Conservation (phyloP, 192 early-diverging fungal species). For the Coemansia sp. region DNA sequence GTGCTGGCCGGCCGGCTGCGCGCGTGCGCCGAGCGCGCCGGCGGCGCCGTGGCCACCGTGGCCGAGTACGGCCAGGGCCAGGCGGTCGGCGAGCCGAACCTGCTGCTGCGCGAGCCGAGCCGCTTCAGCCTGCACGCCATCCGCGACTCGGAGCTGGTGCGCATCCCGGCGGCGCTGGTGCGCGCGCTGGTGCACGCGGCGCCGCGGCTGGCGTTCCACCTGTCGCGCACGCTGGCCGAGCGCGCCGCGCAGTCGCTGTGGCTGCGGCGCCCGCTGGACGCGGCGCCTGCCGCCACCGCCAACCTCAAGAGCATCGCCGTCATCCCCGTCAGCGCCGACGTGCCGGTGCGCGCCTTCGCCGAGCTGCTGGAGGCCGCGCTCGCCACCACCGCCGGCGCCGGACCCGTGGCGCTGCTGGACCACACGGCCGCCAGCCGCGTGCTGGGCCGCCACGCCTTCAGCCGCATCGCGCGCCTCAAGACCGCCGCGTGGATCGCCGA, state of each 20-base stretch:
- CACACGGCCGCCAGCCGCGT: slow-evolving; percentile 71
- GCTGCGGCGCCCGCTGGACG: slow-evolving; percentile 5
- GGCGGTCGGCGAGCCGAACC: slow-evolving; percentile 91
- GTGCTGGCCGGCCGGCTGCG: slow-evolving; percentile 91
- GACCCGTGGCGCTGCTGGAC: slow-evolving; percentile 75
- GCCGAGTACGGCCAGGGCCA: slow-evolving; percentile 94
- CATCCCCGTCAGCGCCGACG: slow-evolving; percentile 74
- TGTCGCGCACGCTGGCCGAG: slow-evolving; percentile 84
- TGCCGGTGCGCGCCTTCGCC: slow-evolving; percentile 88
- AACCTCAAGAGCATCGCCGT: slow-evolving; percentile 95
- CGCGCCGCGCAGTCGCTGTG: slow-evolving; percentile 54
- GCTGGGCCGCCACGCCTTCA: slow-evolving; percentile 89
- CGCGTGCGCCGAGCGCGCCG: slow-evolving; percentile 65
- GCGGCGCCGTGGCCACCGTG: slow-evolving; percentile 72
- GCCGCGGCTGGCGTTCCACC: slow-evolving; percentile 87
- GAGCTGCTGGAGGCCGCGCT: slow-evolving; percentile 72
- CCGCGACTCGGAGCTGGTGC: slow-evolving; percentile 91
- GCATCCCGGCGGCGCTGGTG: slow-evolving; percentile 93
- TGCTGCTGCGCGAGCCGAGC: slow-evolving; percentile 68
- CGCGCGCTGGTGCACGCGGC: slow-evolving; percentile 82
- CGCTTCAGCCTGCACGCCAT: slow-evolving; percentile 93
- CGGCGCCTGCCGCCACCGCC: slow-evolving; percentile 64
- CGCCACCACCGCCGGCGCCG: slow-evolving; percentile 59
- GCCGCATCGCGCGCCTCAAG: slow-evolving; percentile 87
- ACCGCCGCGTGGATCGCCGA: slow-evolving; percentile 89